phyloP scores from a whole-genome alignment of 2,329 filamentous ascomycete species.

The Alternaria brassicicola region DNA sequence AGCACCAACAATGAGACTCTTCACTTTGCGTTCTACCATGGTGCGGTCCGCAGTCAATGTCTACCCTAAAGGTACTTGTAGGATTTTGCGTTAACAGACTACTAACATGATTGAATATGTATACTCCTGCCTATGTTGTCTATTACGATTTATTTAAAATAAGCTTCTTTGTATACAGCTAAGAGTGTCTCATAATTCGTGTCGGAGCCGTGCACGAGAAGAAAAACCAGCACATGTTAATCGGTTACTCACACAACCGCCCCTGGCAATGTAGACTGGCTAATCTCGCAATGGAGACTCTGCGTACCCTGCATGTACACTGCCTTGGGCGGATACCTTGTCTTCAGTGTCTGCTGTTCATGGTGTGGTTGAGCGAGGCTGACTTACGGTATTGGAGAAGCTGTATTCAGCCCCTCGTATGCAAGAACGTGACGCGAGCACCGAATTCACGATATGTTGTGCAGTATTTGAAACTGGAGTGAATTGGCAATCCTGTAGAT shows the following conservation, averaged over 20 bases:
- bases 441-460: not conserved
- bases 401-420: not conserved
- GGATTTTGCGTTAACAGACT: no score
- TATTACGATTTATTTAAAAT: no score
- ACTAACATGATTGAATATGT: no score
- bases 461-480: not conserved
- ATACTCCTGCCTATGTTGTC: no score
- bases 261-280: not conserved
- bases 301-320: not conserved
- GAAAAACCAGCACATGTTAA: rapidly evolving
- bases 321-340: not conserved
- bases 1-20: no score
- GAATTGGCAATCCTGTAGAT: not conserved
- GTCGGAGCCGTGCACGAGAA: no score
- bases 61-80: no score
- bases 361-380: not conserved
- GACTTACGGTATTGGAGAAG: not conserved
- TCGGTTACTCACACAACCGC: not conserved
- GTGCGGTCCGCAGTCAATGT: no score
- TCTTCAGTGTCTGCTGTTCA: not conserved
- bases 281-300: not conserved
- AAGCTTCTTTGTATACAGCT: no score
- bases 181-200: no score
- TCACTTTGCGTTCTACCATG: no score
- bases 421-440: not conserved